Conservation (phyloP, 768 basidiomycete species). For the Lyophyllum semitale region DNA sequence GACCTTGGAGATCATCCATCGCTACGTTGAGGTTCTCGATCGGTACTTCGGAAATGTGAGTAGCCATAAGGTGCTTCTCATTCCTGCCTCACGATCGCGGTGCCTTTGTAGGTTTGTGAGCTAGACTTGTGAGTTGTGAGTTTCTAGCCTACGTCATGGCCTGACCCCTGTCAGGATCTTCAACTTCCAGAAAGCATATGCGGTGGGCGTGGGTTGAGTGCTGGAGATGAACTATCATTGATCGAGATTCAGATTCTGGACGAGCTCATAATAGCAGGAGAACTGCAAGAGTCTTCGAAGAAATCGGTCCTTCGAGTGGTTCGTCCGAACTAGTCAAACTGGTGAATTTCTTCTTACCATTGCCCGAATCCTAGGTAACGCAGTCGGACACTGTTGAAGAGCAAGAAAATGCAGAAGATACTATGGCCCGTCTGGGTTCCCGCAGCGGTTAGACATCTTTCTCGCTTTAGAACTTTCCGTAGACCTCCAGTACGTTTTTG, state of each 20-base stretch:
- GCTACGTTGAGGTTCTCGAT: slow-evolving; percentile 92
- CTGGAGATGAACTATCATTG: neutral
- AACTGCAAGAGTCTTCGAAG: slow-evolving; percentile 97
- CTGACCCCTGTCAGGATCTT: slow-evolving; percentile 69
- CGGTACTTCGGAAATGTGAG: slow-evolving; percentile 89
- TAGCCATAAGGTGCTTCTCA: slow-evolving; percentile 11
- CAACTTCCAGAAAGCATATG: slow-evolving; percentile 99
- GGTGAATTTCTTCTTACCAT: neutral
- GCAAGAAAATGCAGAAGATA: slow-evolving; percentile 83
- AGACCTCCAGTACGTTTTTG: slow-evolving; percentile 21
- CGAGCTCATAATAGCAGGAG: slow-evolving; percentile 95
- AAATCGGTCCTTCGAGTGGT: slow-evolving; percentile 72
- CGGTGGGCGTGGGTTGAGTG: slow-evolving; percentile 45
- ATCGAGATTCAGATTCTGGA: slow-evolving; percentile 68
- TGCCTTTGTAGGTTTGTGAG: slow-evolving; percentile 74
- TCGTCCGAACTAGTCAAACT: slow-evolving; percentile 15
- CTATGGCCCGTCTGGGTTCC: slow-evolving; percentile 75
- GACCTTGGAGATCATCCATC: slow-evolving; percentile 90
- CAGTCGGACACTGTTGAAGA: slow-evolving; percentile 85
- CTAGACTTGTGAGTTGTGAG: slow-evolving; percentile 77
- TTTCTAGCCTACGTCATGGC: neutral
- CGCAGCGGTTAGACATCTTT: slow-evolving; percentile 59
- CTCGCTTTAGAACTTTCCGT: slow-evolving; percentile 14
- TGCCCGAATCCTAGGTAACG: slow-evolving; percentile 59
- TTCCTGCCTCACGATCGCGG: slow-evolving; percentile 6